Conservation (phyloP, 352 stramenopile genomes). For the Pythium aphanidermatum region DNA sequence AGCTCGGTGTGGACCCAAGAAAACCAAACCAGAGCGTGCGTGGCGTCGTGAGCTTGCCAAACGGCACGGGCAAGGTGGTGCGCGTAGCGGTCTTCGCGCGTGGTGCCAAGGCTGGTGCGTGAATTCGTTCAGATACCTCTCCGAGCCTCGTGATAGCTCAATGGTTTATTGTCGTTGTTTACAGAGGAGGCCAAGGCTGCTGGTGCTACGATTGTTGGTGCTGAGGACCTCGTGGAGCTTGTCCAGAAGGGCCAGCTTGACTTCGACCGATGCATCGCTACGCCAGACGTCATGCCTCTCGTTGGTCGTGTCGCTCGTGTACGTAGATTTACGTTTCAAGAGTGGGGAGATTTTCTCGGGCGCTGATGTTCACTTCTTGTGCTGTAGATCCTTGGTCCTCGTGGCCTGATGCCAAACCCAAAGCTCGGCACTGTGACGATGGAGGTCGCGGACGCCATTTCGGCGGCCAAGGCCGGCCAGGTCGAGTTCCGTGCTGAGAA, state of each 20-base stretch:
- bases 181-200: slow-evolving; percentile 84
- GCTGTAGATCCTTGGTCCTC: slow-evolving; percentile 87
- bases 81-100: slow-evolving; percentile 89
- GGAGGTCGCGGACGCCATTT: slow-evolving; percentile 83
- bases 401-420: slow-evolving; percentile 97
- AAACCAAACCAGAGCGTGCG: slow-evolving; percentile 89
- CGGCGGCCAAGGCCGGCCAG: slow-evolving; percentile 71
- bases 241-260: slow-evolving; percentile 88
- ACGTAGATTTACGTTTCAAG: too few species aligned
- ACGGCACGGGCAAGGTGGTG: slow-evolving; percentile 84
- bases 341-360: too few species aligned
- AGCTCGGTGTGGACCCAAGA: slow-evolving; percentile 79
- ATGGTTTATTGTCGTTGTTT: not conserved
- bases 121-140: too few species aligned
- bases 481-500: slow-evolving; percentile 89
- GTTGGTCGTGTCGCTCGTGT: slow-evolving; percentile 90
- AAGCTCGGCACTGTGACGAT: slow-evolving; percentile 96
- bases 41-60: slow-evolving; percentile 78
- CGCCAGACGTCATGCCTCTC: slow-evolving; percentile 90
- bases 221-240: slow-evolving; percentile 86
- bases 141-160: too few species aligned
- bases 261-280: slow-evolving; percentile 91
- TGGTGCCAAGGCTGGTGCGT: slow-evolving; percentile 63
- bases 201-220: slow-evolving; percentile 86
- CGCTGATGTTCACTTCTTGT: not conserved